Evolutionary conservation across 768 basidiomycete genomes (phyloP), one percentile per base, ranked within the genome.

Genomic region (Mycena sanguinolenta): DNA sequence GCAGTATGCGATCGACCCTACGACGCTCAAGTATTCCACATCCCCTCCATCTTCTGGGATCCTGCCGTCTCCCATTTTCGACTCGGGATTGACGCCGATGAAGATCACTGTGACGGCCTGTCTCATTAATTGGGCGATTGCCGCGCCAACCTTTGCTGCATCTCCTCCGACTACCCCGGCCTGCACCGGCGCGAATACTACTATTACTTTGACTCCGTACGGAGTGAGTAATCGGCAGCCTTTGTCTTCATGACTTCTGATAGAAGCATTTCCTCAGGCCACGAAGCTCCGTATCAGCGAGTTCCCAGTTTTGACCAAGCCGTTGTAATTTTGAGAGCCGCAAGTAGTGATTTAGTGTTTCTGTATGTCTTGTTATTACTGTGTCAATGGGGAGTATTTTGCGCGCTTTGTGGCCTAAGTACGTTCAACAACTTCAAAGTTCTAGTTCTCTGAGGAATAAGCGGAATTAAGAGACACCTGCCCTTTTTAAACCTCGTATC

Each of bases 1-100:
- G 88, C 84, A 87, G 72, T 88, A 85, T 73, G 88, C 88, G 19
- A 88, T 89, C 67, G 87, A 90, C 74, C 86, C 86, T 0, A 73
- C 64, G 25, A 70, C 72, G 1, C 75, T 82, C 25, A 42, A 63
- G 27, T 81, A 82, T 75, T 66, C 72, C 25, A 66, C 67, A 25
- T 59, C 75, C 25, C 77, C 78, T n/a, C 59, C 74, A 4, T 71
- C 69, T 13, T 76, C 74, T 28, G 71, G 53, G n/a, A 65, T 75
- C 34, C 76, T 79, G 17, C 79, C 79, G 25, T 77, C 77, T 8
- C 77, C 79, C 9, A 72, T 79, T 14, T 83, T 79, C 61, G 81
- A 82, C 69, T 75, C 78, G 3, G 79, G 79, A 14, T 68, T 76
- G 46, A 80, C 82, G 27, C 81, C 82, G 42, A 75, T 80, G 65